Evolutionary conservation across 352 stramenopile species (phyloP).

Genomic region (Globisporangium cylindrosporum): DNA sequence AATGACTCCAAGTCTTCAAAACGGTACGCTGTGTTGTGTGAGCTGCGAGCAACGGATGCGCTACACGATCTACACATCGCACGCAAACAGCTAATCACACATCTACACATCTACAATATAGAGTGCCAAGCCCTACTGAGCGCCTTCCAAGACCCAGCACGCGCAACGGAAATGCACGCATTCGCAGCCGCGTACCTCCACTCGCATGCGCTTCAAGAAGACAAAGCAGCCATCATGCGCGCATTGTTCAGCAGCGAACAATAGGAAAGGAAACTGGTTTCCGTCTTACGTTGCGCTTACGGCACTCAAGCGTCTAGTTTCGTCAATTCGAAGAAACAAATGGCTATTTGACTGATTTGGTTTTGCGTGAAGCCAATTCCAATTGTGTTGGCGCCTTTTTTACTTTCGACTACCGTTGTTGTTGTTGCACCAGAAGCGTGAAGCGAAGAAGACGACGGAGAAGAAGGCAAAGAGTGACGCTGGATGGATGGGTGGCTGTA

Average conservation of each 20-base stretch:
- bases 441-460: background rate
- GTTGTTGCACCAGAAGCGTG: background rate
- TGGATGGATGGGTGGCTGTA: background rate
- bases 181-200: slow-evolving; percentile 5
- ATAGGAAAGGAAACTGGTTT: background rate
- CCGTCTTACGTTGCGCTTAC: slow-evolving; percentile 3
- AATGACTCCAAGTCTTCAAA: slow-evolving; percentile 7
- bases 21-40: background rate
- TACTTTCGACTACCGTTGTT: background rate
- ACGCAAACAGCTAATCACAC: background rate
- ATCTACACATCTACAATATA: background rate
- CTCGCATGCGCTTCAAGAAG: slow-evolving; percentile 7
- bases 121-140: slow-evolving; percentile 6
- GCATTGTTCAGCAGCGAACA: slow-evolving; percentile 6
- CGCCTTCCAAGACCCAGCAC: slow-evolving; percentile 3
- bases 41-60: background rate
- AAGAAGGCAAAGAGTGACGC: background rate
- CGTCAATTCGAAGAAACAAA: background rate
- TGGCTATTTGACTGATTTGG: background rate
- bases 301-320: background rate
- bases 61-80: background rate
- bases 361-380: background rate
- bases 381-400: slow-evolving; percentile 9
- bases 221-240: slow-evolving; percentile 7
- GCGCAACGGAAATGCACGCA: background rate